Evolutionary conservation across 2,329 filamentous ascomycete genomes (phyloP), one percentile per base, ranked within the genome.

Genomic region (Lasiodiplodia hormozganensis): DNA sequence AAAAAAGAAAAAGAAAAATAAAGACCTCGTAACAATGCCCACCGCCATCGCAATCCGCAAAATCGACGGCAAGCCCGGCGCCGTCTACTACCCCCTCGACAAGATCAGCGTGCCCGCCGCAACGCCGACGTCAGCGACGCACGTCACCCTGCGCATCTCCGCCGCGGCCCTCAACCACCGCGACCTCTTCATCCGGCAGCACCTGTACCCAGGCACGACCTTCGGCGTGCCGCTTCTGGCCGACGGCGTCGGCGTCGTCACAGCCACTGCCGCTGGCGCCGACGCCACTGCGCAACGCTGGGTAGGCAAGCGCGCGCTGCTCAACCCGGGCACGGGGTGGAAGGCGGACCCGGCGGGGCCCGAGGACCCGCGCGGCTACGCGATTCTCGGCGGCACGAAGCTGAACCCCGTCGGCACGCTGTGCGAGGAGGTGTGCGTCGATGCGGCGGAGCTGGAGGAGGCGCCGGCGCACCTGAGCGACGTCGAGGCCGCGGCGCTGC

Each of bases 111-210:
- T 75, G 77, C 7, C 73, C 72, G 0, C 70, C 70, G 3, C 74
- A 73, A 70, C 72, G 12, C 78, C 78, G 38, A 47, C 43, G 16
- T 73, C 73, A 18, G 84, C 66, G 3, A 40, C 84, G 70, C 86
- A 97, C 78, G 84, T 97, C 72, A 84, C 96, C 7, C 83, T 98
- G 70, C 89, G 88, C 75, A 84, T 98, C 76, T 86, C 87, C 43
- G 92, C 94, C 64, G 92, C 87, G 1, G 91, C 95, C 16, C 89
- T 98, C 62, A 98, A 98, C 84, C 96, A 98, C 83, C 92, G 94
- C 74, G 96, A 98, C 80, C 88, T 97, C 73, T 98, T 97, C 83
- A 92, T 97, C 80, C 92, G 95, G 67, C 94, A 96, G 79, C 91
- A 94, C 76, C 88, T 97, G 51, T 98, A 98, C 83, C 95, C 95